Conservation (phyloP, 2,329 filamentous ascomycete species). For the Cordyceps cicadae region DNA sequence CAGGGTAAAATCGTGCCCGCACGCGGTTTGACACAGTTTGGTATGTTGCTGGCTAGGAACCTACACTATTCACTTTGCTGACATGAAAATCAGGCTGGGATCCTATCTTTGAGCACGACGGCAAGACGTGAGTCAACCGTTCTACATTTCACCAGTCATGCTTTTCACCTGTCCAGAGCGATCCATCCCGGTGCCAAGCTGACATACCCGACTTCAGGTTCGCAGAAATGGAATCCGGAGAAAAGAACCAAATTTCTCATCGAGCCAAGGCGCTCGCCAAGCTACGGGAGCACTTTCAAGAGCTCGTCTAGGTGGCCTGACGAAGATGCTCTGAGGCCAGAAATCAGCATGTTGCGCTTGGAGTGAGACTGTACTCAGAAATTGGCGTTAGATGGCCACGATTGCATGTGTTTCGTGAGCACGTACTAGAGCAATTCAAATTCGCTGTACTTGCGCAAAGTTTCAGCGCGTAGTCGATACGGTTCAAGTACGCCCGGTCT, state of each 20-base stretch:
- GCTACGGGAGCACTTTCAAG: conserved; percentile 70
- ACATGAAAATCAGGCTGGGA: conserved; percentile 66
- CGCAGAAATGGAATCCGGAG: conserved; percentile 84
- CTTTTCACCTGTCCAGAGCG: neutral
- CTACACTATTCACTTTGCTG: neutral
- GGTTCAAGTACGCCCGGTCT: conserved; percentile 46
- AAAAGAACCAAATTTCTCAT: conserved; percentile 91
- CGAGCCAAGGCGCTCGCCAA: conserved; percentile 80
- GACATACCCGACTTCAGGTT: conserved; percentile 42
- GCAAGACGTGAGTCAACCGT: conserved; percentile 55
- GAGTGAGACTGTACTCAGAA: neutral
- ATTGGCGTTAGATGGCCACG: neutral
- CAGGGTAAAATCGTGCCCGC: conserved; percentile 73
- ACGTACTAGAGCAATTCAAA: conserved; percentile 73
- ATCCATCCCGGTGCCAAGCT: neutral
- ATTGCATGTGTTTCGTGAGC: too few species aligned
- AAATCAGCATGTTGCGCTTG: neutral
- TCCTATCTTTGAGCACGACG: conserved; percentile 88
- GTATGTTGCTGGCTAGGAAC: conserved; percentile 40
- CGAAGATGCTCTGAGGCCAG: neutral
- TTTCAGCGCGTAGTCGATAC: conserved; percentile 63
- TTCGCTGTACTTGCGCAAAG: conserved; percentile 61
- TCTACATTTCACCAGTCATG: neutral
- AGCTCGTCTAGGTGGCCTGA: conserved; percentile 17
- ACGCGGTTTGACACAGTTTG: conserved; percentile 73